A percentile compares a stretch with the other conserved stretches of the same genome.
Evolutionary conservation across 768 basidiomycete genomes (phyloP).

Genomic region (Russula brevipes): DNA sequence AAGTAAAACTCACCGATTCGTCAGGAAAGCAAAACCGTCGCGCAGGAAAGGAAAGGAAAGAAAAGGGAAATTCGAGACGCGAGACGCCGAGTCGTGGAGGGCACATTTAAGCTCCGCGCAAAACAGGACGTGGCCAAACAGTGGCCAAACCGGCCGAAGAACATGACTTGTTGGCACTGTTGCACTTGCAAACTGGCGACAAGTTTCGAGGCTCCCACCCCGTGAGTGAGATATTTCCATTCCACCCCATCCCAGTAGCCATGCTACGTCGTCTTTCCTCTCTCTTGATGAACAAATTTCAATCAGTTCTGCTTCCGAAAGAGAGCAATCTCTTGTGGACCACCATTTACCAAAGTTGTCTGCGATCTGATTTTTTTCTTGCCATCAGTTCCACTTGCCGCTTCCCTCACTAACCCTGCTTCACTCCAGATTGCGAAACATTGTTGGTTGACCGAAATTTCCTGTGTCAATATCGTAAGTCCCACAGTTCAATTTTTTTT

Average conservation of each 20-base stretch:
- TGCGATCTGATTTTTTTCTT: conserved; percentile 12
- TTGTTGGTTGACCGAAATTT: not conserved
- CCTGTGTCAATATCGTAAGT: conserved; percentile 7
- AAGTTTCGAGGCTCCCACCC: too few species aligned
- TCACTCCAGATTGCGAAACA: not conserved
- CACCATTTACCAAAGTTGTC: conserved; percentile 16
- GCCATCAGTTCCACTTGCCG: not conserved
- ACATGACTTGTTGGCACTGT: too few species aligned
- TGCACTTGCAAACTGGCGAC: too few species aligned
- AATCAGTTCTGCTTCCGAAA: conserved; percentile 29
- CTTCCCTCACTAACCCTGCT: not conserved
- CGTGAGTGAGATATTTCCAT: not conserved
- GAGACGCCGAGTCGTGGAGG: too few species aligned
- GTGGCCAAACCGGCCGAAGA: too few species aligned
- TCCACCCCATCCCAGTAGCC: not conserved
- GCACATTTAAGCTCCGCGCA: conserved; percentile 13
- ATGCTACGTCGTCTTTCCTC: not conserved
- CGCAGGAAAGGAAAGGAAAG: too few species aligned
- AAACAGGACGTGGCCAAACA: not conserved
- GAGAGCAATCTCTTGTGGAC: conserved; percentile 27
- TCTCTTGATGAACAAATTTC: conserved; percentile 17
- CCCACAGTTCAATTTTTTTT: not conserved
- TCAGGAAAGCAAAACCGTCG: not conserved
- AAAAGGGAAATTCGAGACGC: too few species aligned
- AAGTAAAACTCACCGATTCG: conserved; percentile 14